Base-by-base conservation (phyloP, 2,329 filamentous ascomycete genomes). In the Pseudogymnoascus sp. region DNA sequence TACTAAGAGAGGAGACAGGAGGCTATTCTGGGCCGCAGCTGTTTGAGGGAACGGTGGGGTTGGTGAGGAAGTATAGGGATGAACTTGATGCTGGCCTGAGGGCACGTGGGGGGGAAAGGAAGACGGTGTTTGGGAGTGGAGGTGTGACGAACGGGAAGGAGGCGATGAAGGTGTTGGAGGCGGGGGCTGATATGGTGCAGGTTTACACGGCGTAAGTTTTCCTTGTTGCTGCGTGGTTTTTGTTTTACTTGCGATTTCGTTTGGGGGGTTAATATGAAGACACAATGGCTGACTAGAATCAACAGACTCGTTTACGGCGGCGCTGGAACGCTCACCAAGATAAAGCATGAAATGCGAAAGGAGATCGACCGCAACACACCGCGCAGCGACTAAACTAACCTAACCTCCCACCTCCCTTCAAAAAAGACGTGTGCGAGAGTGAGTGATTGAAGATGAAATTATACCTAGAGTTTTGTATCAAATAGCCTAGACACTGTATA, bases 1-100 rank as follows among this genome's bases (percentile, higher is more conserved):
- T 87, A 1, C 75, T 97, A 33, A 26, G 44, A 13, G 80, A 82
- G 64, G 91, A 97, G 76, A 87, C 88, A 19, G 93, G 95, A 29
- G 93, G 95, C 1, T 96, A 92, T 75, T 96, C 92, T 0, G 93
- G 95, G 0, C 95, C 95, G 0, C 89, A 89, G 73, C 86, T 96
- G 81, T 96, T 96, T 71, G 84, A 88, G 66, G 83, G 88, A 61
- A 97, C 92, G 0, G 78, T 93, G 23, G 82, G 83, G 6, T 80
- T 99, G 7, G 93, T 97, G 0, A 86, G 83, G 65, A 85, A 87
- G 68, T 99, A 97, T 76, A 84, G 92, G 63, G 80, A 81, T 69
- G 78, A 87, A 72, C 78, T 93, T 33, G 87, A 90, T 9, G 31
- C 31, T 9, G 31, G 31, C 31, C 11, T 66, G 75, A 77, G 64